These are phyloP conservation scores for Talaromyces adpressus DNA, from an alignment of 495 filamentous ascomycete species.

Conservation along the genomic window DNA sequence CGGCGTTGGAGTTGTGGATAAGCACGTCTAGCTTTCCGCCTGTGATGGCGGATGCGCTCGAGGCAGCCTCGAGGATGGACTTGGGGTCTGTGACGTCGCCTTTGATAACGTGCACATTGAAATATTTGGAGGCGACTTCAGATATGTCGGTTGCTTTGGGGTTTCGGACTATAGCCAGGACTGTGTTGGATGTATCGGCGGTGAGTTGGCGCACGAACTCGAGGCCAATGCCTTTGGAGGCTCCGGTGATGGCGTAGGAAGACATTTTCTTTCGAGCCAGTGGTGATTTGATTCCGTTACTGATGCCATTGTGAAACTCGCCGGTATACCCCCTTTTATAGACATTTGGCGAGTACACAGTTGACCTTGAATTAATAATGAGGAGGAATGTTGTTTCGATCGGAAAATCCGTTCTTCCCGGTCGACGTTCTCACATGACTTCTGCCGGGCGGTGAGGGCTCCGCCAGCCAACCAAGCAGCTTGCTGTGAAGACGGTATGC, in stretches of 20 bases:
- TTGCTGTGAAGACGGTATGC: no score
- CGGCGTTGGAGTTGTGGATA: slow-evolving; percentile 37
- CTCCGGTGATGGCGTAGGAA: slow-evolving; percentile 47
- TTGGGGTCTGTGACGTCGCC: slow-evolving; percentile 36
- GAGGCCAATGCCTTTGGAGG: slow-evolving; percentile 49
- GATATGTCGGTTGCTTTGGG: slow-evolving; percentile 25
- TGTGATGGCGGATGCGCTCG: slow-evolving; percentile 27
- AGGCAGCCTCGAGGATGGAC: slow-evolving; percentile 34
- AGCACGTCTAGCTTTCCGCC: slow-evolving; percentile 37
- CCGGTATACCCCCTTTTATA: slow-evolving; percentile 8
- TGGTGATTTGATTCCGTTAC: slow-evolving; percentile 2
- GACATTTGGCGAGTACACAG: not conserved
- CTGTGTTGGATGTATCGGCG: slow-evolving; percentile 31
- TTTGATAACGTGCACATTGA: slow-evolving; percentile 39
- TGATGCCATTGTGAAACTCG: not conserved
- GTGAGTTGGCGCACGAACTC: slow-evolving; percentile 48
- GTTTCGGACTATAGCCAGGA: slow-evolving; percentile 40
- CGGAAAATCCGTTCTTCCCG: slow-evolving; percentile 13
- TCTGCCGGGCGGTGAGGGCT: no score
- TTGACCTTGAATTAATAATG: not conserved
- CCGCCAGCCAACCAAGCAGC: no score
- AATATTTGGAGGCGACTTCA: slow-evolving; percentile 15
- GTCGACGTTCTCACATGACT: not conserved
- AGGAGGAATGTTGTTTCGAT: slow-evolving; percentile 9
- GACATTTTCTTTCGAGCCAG: slow-evolving; percentile 30